A percentile compares a stretch with the other conserved stretches of the same genome.
Conservation (phyloP, 495 filamentous ascomycete species). For the Podospora conica region DNA sequence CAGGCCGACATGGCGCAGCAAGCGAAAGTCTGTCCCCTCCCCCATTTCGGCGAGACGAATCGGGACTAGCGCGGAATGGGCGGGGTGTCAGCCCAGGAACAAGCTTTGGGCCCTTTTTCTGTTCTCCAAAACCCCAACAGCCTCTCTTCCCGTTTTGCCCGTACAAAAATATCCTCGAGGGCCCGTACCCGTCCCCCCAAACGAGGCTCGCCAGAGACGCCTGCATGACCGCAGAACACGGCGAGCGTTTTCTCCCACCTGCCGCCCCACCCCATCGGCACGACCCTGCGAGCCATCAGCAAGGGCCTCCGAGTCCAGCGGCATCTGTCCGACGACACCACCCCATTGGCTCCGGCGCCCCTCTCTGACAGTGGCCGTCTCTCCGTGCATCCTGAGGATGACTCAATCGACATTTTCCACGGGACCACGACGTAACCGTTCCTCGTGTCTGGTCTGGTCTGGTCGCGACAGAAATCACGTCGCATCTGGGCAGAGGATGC, state of each 20-base stretch:
- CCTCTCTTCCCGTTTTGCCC: neutral
- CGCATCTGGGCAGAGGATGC: neutral
- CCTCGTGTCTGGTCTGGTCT: neutral
- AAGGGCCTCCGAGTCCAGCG: slow-evolving; percentile 2
- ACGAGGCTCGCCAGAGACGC: slow-evolving; percentile 2
- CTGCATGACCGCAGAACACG: slow-evolving; percentile 29
- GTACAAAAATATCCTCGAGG: slow-evolving; percentile 19
- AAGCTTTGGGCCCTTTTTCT: slow-evolving; percentile 6
- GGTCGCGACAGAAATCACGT: neutral
- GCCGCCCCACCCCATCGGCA: neutral
- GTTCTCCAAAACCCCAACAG: neutral
- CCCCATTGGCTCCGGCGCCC: slow-evolving; percentile 1
- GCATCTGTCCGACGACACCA: neutral
- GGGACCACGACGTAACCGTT: neutral
- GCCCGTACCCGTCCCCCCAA: slow-evolving; percentile 17
- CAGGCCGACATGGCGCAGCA: slow-evolving; percentile 26
- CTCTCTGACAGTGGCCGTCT: neutral
- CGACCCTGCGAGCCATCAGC: slow-evolving; percentile 5
- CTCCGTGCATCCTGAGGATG: slow-evolving; percentile 7
- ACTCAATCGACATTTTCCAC: slow-evolving; percentile 9
- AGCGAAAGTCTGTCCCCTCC: slow-evolving; percentile 13
- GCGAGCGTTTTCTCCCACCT: slow-evolving; percentile 21
- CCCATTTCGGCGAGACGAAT: slow-evolving; percentile 31
- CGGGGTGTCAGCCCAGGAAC: slow-evolving; percentile 9
- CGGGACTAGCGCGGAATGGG: slow-evolving; percentile 18